These are phyloP conservation scores for Plectosphaerella plurivora DNA, from an alignment of 2,329 filamentous ascomycete species.

Conservation along the genomic window DNA sequence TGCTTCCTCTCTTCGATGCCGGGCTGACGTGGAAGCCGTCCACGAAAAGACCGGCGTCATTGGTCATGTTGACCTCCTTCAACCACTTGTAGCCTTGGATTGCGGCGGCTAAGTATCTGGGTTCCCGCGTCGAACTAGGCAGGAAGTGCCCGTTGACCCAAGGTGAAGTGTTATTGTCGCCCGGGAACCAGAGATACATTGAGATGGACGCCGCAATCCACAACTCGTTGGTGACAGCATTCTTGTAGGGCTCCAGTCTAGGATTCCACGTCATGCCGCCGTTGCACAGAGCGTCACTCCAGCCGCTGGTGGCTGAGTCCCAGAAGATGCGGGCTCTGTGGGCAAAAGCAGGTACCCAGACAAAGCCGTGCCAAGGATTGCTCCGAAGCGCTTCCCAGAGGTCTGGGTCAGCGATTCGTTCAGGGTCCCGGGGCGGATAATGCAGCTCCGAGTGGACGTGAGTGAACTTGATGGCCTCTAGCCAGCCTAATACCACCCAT, in stretches of 20 bases:
- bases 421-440: constrained; percentile 33
- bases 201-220: constrained; percentile 78
- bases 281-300: constrained; percentile 75
- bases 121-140: constrained; percentile 40
- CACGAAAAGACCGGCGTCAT: constrained; percentile 67
- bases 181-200: constrained; percentile 89
- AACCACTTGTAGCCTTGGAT: constrained; percentile 80
- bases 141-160: constrained; percentile 37
- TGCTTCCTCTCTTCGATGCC: constrained; percentile 57
- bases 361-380: constrained; percentile 68
- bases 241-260: constrained; percentile 78
- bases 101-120: constrained; percentile 67
- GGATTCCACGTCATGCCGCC: constrained; percentile 94
- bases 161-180: constrained; percentile 69
- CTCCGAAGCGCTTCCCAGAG: constrained; percentile 28
- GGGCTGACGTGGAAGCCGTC: constrained; percentile 86
- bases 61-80: constrained; percentile 73
- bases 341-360: constrained; percentile 73
- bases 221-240: constrained; percentile 91
- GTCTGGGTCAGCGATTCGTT: constrained; percentile 15
- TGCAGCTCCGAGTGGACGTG: constrained; percentile 62
- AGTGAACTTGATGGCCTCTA: constrained; percentile 76
- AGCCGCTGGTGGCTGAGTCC: constrained; percentile 72
- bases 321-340: constrained; percentile 84
- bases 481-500: constrained; percentile 91